phyloP scores from a whole-genome alignment of 768 basidiomycete genomes.

The Tylopilus vinaceipallidus region DNA sequence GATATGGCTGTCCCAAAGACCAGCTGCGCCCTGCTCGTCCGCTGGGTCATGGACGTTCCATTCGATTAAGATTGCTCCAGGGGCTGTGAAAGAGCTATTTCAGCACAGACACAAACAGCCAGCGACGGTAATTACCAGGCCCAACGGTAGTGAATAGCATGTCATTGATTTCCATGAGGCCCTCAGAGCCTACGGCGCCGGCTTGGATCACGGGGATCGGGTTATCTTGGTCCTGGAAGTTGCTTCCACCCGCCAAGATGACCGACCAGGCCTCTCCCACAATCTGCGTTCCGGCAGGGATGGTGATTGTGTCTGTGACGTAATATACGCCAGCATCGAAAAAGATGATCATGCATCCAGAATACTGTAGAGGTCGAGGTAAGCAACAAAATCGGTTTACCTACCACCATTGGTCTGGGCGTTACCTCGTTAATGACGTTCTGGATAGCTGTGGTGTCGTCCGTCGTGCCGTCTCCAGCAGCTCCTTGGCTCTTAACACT shows the following conservation, averaged over 20 bases:
- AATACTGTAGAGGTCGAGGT: conserved; percentile 41
- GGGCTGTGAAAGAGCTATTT: conserved; percentile 18
- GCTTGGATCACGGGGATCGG: conserved; percentile 43
- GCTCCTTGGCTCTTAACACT: conserved; percentile 71
- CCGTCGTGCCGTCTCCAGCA: conserved; percentile 68
- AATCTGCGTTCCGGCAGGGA: conserved; percentile 46
- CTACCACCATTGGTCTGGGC: too few species aligned
- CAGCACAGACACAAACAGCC: background rate
- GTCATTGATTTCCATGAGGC: conserved; percentile 60
- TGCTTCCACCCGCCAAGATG: conserved; percentile 42
- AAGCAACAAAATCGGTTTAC: background rate
- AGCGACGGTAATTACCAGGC: conserved; percentile 35
- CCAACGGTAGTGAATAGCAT: conserved; percentile 60
- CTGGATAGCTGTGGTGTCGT: conserved; percentile 69
- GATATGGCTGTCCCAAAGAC: conserved; percentile 50
- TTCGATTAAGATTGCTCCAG: conserved; percentile 49
- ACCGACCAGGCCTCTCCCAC: conserved; percentile 51
- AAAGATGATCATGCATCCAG: conserved; percentile 77
- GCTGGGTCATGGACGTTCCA: conserved; percentile 62
- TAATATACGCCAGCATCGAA: conserved; percentile 64
- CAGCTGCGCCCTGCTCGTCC: conserved; percentile 49
- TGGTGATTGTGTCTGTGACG: conserved; percentile 44
- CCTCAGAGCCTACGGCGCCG: conserved; percentile 45
- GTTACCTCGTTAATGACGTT: conserved; percentile 53
- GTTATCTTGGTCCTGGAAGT: conserved; percentile 37